Evolutionary conservation across 2,329 filamentous ascomycete genomes (phyloP).

Genomic region (Alternaria angustiovoidea): DNA sequence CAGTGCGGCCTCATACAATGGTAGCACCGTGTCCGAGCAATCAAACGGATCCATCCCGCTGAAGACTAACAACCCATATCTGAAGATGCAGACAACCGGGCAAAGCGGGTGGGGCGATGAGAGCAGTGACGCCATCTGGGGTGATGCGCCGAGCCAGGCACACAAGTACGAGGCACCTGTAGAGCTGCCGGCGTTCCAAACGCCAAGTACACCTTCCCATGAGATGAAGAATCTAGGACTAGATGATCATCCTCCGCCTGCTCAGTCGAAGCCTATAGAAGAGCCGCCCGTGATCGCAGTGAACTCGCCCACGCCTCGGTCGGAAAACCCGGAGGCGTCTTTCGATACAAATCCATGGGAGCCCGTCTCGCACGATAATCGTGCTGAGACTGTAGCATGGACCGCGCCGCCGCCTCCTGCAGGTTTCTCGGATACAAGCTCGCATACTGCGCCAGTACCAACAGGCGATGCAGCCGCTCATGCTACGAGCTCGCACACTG

Average conservation of each 20-base stretch:
- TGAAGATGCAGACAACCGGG: constrained; percentile 50
- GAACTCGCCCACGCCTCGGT: constrained; percentile 26
- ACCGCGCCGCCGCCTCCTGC: neutral
- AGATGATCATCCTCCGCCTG: constrained; percentile 25
- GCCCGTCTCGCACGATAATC: constrained; percentile 19
- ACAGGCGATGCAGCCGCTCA: neutral
- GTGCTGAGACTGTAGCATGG: neutral
- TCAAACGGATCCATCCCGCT: constrained; percentile 41
- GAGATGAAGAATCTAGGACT: constrained; percentile 50
- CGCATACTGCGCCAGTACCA: neutral
- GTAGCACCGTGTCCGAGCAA: constrained; percentile 42
- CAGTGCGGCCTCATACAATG: constrained; percentile 38
- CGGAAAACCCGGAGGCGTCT: constrained; percentile 33
- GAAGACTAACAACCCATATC: constrained; percentile 57
- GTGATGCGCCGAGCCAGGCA: constrained; percentile 38
- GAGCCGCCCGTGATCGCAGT: constrained; percentile 43
- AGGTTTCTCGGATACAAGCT: neutral
- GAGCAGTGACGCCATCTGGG: constrained; percentile 51
- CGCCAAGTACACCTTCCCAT: constrained; percentile 50
- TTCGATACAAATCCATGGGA: constrained; percentile 41
- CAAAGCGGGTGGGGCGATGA: constrained; percentile 48
- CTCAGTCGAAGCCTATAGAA: constrained; percentile 25
- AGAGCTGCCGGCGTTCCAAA: constrained; percentile 53
- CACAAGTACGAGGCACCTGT: constrained; percentile 46
- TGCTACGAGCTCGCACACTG: constrained; percentile 26